Percentiles rank a stretch among this genome's conserved stretches.
phyloP scores from a whole-genome alignment of 2,329 filamentous ascomycete genomes.

The Clonostachys rosea region DNA sequence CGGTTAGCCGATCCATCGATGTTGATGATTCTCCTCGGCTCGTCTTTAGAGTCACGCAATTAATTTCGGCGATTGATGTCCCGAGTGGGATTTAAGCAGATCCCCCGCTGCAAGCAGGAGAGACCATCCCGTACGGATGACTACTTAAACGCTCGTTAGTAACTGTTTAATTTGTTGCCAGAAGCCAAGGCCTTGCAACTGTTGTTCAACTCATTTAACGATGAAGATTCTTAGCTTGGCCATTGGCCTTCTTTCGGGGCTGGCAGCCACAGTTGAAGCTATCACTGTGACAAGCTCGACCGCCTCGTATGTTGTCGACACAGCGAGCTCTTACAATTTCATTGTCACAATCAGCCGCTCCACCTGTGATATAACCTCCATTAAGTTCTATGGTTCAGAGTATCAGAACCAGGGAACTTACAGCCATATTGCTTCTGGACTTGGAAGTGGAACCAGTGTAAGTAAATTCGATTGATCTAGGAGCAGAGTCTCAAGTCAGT shows the following conservation, averaged over 20 bases:
- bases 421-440: constrained; percentile 53
- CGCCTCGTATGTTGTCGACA: neutral
- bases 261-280: neutral
- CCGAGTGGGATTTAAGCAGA: too few relatives aligned
- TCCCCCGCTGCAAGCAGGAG: too few relatives aligned
- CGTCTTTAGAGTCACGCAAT: too few relatives aligned
- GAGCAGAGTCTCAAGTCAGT: neutral
- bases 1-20: too few relatives aligned
- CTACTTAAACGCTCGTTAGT: too few relatives aligned
- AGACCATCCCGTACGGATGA: too few relatives aligned
- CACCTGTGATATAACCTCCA: constrained; percentile 61
- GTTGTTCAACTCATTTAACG: neutral
- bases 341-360: constrained; percentile 30
- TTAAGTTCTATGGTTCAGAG: constrained; percentile 54
- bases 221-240: neutral
- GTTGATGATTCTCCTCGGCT: too few relatives aligned
- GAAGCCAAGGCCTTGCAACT: too few relatives aligned
- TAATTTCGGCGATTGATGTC: too few relatives aligned
- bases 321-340: neutral
- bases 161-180: too few relatives aligned
- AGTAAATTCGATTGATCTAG: neutral
- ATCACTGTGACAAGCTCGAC: neutral
- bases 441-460: constrained; percentile 46
- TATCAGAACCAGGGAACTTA: constrained; percentile 47
- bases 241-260: neutral